Percentiles rank a stretch among this genome's conserved stretches.
Evolutionary conservation across 78 protist species (phyloP).

Genomic region (Dictyostelium intermedium): DNA sequence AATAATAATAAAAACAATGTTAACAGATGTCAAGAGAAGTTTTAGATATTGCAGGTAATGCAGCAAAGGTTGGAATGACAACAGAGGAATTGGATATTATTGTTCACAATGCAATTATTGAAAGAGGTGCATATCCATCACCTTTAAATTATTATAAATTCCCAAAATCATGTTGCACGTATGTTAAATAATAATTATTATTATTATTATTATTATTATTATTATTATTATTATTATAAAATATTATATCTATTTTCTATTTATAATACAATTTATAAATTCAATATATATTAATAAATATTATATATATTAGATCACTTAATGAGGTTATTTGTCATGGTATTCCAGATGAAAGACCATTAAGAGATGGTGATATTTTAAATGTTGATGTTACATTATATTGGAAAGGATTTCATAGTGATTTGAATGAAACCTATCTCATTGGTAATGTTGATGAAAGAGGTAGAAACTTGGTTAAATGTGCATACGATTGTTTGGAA

Average conservation of each 20-base stretch:
- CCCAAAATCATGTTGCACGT: constrained; percentile 95
- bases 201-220: neutral
- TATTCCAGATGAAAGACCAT: constrained; percentile 93
- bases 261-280: too few relatives aligned
- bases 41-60: constrained; percentile 89
- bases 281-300: too few relatives aligned
- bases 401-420: constrained; percentile 95
- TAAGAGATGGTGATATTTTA: constrained; percentile 95
- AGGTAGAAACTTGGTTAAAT: constrained; percentile 70
- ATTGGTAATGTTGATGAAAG: constrained; percentile 92
- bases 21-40: constrained; percentile 88
- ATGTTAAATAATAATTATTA: neutral
- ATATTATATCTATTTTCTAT: neutral
- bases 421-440: constrained; percentile 93
- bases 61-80: constrained; percentile 90
- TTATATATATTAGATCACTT: constrained; percentile 67
- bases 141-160: constrained; percentile 95
- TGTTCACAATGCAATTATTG: constrained; percentile 90
- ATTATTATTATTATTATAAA: neutral
- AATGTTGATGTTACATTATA: constrained; percentile 96
- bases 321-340: constrained; percentile 99
- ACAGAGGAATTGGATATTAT: constrained; percentile 93
- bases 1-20: too few relatives aligned
- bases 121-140: constrained; percentile 95
- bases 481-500: constrained; percentile 72